Conservation (phyloP, 768 basidiomycete genomes). For the Serendipita indica region DNA sequence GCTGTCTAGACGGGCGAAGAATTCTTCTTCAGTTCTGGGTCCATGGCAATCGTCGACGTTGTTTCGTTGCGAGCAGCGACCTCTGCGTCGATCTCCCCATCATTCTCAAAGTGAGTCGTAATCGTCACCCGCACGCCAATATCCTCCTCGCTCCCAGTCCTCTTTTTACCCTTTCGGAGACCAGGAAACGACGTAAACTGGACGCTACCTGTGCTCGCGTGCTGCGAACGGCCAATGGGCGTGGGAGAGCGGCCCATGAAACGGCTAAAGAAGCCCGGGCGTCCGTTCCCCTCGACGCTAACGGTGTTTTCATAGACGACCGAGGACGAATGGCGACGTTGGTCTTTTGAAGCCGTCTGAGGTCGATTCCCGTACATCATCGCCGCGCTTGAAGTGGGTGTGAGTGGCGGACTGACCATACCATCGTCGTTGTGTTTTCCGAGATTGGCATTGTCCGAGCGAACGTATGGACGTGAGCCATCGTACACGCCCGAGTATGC, state of each 20-base stretch:
- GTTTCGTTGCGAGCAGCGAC: no score
- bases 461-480: background rate
- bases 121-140: background rate
- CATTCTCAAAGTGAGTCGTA: background rate
- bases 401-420: background rate
- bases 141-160: background rate
- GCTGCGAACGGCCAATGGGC: background rate
- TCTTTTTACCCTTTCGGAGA: background rate
- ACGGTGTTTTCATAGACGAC: background rate
- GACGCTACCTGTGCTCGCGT: background rate
- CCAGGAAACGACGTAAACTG: background rate
- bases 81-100: background rate
- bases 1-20: no score
- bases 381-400: background rate
- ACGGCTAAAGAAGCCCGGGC: background rate
- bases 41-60: no score
- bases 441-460: background rate
- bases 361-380: background rate
- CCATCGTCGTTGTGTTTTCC: background rate
- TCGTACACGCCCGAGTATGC: slow-evolving; percentile 1
- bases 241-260: background rate
- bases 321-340: background rate
- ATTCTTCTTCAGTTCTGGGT: no score
- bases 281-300: background rate
- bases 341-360: background rate